Percentiles rank a stretch among this genome's conserved stretches.
These are phyloP conservation scores for Xylaria bambusicola DNA, from an alignment of 495 filamentous ascomycete genomes.

Conservation along the genomic window DNA sequence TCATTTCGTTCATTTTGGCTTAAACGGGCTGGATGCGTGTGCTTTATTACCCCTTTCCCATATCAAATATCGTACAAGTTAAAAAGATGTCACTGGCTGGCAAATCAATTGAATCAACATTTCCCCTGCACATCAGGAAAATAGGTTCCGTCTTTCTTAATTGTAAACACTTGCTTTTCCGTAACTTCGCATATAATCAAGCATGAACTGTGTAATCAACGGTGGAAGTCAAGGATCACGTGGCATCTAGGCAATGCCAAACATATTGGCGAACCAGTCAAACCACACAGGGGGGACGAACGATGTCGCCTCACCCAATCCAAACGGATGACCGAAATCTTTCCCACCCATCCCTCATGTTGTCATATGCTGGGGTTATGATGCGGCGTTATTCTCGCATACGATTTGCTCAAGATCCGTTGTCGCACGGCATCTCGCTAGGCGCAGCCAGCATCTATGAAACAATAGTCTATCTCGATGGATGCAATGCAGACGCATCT, in stretches of 20 bases:
- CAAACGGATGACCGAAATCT: neutral
- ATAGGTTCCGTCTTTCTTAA: neutral
- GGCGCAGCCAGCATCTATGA: no score
- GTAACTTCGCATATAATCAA: no score
- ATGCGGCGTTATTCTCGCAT: neutral
- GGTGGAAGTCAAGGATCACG: no score
- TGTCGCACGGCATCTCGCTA: no score
- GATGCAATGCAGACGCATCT: neutral
- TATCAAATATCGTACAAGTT: neutral
- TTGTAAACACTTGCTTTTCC: no score
- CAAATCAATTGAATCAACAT: neutral
- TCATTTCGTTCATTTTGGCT: no score
- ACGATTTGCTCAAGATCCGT: neutral
- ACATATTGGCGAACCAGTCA: neutral
- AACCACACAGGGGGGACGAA: neutral
- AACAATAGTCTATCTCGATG: neutral
- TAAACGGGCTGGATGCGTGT: no score
- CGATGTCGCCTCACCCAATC: neutral
- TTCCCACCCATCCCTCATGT: neutral
- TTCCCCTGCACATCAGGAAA: neutral
- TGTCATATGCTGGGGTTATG: neutral
- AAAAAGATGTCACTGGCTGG: conserved; percentile 3
- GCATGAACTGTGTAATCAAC: no score
- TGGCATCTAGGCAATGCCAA: neutral
- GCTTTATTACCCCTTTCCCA: neutral